Evolutionary conservation across 1,139 yeast species (phyloP), one percentile per base, ranked within the genome.

Genomic region (Candida gigantensis): DNA sequence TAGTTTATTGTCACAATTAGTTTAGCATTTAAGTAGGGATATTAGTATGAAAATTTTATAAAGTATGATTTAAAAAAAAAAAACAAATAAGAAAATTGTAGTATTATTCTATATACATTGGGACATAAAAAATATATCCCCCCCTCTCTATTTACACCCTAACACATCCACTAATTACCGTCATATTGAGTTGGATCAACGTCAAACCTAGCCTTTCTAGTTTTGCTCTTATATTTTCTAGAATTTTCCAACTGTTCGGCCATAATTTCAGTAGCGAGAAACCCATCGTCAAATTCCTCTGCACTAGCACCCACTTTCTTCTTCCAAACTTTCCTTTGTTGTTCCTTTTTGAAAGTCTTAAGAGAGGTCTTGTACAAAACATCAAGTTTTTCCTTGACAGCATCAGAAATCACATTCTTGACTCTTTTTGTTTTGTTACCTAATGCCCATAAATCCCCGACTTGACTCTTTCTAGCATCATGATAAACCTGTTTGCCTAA

Each of bases 371-470:
- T 68, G 28, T 69, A 55, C 37, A 69, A 57, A 6, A 54, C 50
- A 33, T 69, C 72, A 41, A 71, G 55, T 39, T 64, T 64, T 7
- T 63, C 65, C 34, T 55, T 56, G 7, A 51, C 53, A 15, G 59
- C 56, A 12, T 60, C 69, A 23, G 65, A 52, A 10, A 70, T 36
- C 21, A 51, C 52, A 32, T 58, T 62, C 44, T 60, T 62, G 14
- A 68, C 71, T 4, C 67, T 57, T 9, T 72, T 79, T 6, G 82
- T 73, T 62, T 90, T 90, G 31, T 83, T 84, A 18, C 79, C 92
- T 37, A 87, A 65, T 0, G 84, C 83, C 97, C 97, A 92, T 38
- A 84, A 62, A 55, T 92, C 99, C n/a, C 97, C 96, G 52, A 80
- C 77, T 25, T 62, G 65, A 0, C 87, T 78, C 57, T 92, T 90